Base-by-base conservation (phyloP, 1,284 basidiomycete species). In the Athelia sp. region DNA sequence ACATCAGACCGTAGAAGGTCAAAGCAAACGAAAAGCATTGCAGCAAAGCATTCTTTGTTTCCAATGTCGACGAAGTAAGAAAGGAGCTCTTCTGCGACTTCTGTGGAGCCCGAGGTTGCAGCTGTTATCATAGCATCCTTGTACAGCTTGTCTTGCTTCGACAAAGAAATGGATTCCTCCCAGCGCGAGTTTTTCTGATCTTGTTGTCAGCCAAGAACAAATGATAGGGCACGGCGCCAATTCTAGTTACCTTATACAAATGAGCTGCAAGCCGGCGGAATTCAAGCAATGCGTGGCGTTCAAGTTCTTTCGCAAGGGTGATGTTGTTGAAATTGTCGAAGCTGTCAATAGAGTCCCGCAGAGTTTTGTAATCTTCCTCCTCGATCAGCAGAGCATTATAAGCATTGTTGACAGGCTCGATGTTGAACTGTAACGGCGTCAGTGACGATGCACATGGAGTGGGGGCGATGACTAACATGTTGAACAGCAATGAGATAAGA, bases 311-410 rank as follows among this genome's bases (percentile, higher is more conserved):
- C 2, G 97, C 96, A 24, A 99, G 82, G 44, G 75, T 80, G 56
- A 95, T 84, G 54, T 92, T 92, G 70, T 99, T 93, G 75, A 98
- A 99, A 72, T 97, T 98, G 71, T 98, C 94, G 62, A 96, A 95
- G 65, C 92, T 93, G 69, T 98, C 95, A 55, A 99, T 93, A 19
- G 91, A 94, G 63, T 93, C 93, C 13, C 97, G 86, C 9, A 99
- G 79, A 1, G 95, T 98, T 68, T 96, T 93, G 74, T 93, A 94
- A 68, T 99, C 96, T 69, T 99, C 97, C 69, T 99, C 97, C 68
- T 99, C 97, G 55, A 99, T 98, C 49, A 99, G 76, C 29, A 99
- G 74, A 60, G 94, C 91, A 64, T 98, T 97, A 74, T 96, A 98
- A 3, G 95, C 95, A 57, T 97, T 93, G 64, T 99, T 99, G 62